Evolutionary conservation across 257 asterid species (phyloP), one percentile per base, ranked within the genome.

Genomic region (Knoxia roxburghii): DNA sequence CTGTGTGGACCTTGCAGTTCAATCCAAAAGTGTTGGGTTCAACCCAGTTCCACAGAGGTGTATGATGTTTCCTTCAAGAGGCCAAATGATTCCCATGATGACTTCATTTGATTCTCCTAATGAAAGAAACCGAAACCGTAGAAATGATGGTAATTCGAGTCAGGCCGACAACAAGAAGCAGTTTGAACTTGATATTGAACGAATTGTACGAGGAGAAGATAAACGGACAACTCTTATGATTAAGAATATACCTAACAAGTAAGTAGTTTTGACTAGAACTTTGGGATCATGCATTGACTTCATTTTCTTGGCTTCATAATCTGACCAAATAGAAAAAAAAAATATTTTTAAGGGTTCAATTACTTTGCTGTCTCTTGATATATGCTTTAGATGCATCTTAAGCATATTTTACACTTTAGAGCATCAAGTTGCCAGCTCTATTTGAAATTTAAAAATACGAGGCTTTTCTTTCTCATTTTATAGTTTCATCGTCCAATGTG

Each of bases 191-290:
- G 99, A 90, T 73, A 20, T 94, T 46, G 99, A 90, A 65, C 87
- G 95, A 66, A 94, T 94, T 79, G 9, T 78, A 40, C 85, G 88
- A 61, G 99, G 96, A 77, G 98, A 94, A 32, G 99, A 94, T 81
- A 94, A 89, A 78, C 85, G 99, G 79, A 94, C 99, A 21, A 94
- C 99, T 6, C 96, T 94, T 32, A 94, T 94, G 99, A 84, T 94
- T 69, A 94, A 94, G 89, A 94, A 94, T 84, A 94, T 94, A 69
- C 99, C 99, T 74, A 94, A 94, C 95, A 94, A 94, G 99, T 94
- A 87, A n/a, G 91, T 82, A 24, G 7, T 46, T 54, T 67, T 53
- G 18, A 43, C 46, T 10, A 17, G 40, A 13, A 18, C 18, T 39
- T 17, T 18, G 52, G 50, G 24, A 48, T 48, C 15, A 27, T 39